These are phyloP conservation scores for Tilletia setariae DNA, from an alignment of 1,284 basidiomycete genomes.

Conservation along the genomic window DNA sequence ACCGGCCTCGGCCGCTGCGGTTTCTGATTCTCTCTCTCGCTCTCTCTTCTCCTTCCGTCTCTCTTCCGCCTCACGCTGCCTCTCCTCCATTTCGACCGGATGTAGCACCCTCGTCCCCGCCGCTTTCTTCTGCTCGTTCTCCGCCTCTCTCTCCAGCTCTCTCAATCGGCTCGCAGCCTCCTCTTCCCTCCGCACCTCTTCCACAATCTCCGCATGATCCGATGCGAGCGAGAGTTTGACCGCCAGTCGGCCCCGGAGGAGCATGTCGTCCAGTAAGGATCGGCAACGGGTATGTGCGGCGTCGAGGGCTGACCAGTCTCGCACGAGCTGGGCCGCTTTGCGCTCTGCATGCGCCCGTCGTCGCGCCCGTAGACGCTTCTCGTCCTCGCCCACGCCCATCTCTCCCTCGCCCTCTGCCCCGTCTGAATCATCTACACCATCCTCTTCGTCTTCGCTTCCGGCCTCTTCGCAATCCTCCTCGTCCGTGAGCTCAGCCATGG, in stretches of 20 bases:
- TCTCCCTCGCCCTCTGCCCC: conserved; percentile 23
- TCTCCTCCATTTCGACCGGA: conserved; percentile 38
- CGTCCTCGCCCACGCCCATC: conserved; percentile 19
- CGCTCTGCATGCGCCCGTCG: conserved; percentile 8
- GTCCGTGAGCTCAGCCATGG: conserved; percentile 12
- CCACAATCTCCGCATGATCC: conserved; percentile 12
- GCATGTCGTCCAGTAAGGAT: conserved; percentile 5
- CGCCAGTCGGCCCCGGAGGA: conserved; percentile 4
- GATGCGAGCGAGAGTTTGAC: conserved; percentile 2
- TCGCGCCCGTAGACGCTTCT: background rate
- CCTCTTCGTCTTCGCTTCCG: conserved; percentile 19
- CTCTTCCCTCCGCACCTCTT: conserved; percentile 11
- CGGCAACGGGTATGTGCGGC: conserved; percentile 8
- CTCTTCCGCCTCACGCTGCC: conserved; percentile 21
- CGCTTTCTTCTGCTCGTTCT: background rate
- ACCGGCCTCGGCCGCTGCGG: background rate
- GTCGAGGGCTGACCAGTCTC: background rate
- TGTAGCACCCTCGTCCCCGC: conserved; percentile 37
- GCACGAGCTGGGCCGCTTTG: conserved; percentile 6
- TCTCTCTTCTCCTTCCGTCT: conserved; percentile 21
- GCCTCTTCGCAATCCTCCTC: conserved; percentile 28
- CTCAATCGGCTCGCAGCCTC: background rate
- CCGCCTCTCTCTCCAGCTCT: background rate
- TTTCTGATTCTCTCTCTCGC: conserved; percentile 17
- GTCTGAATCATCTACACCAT: conserved; percentile 24